Evolutionary conservation across 441 rosid species (phyloP).

Genomic region (Brassica balearica): DNA sequence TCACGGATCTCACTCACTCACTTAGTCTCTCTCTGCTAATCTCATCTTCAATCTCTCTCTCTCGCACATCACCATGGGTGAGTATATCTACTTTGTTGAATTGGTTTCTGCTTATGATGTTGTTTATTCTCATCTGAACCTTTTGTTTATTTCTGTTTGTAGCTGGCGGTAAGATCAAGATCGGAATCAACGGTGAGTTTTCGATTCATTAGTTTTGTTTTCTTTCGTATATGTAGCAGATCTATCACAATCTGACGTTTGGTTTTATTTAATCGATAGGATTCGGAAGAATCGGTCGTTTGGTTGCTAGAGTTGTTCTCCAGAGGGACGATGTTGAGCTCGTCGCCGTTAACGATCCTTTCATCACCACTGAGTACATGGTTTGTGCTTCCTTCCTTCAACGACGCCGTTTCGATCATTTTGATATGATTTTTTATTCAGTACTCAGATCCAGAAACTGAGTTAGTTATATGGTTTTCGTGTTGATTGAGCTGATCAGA

Average conservation of each 20-base stretch:
- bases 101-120: too few relatives aligned
- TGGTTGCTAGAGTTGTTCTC: constrained; percentile 77
- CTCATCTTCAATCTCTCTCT: constrained; percentile 8
- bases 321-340: constrained; percentile 79
- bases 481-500: not conserved
- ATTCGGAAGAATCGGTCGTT: constrained; percentile 80
- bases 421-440: not conserved
- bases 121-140: too few relatives aligned
- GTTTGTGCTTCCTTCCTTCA: constrained; percentile 38
- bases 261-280: too few relatives aligned
- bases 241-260: constrained; percentile 9
- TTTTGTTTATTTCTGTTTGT: not conserved
- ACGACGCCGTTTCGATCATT: not conserved
- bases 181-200: too few relatives aligned
- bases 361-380: constrained; percentile 75
- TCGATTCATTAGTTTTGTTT: not conserved
- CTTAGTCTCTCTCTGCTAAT: constrained; percentile 2
- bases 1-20: constrained; percentile 20
- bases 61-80: not conserved
- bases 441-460: not conserved
- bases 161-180: too few relatives aligned
- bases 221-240: not conserved
- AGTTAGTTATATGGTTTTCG: not conserved
- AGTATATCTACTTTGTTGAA: not conserved
- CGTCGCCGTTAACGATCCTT: constrained; percentile 79